Evolutionary conservation across 1,284 basidiomycete species (phyloP).

Genomic region (Puccinia hordei): DNA sequence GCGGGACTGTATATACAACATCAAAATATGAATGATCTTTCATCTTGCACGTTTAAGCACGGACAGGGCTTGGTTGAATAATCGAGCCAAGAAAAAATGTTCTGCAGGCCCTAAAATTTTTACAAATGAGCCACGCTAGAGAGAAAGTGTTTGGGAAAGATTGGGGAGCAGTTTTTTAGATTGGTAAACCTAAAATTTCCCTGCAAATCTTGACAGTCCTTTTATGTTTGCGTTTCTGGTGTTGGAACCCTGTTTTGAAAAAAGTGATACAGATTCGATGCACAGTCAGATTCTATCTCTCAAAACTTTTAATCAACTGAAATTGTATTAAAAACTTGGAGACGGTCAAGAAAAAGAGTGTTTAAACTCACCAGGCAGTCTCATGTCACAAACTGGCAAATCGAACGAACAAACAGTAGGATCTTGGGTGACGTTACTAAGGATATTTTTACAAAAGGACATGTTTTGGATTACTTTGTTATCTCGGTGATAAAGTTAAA

Average conservation of each 20-base stretch:
- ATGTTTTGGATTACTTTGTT: neutral
- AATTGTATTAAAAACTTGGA: neutral
- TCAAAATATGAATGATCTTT: no score
- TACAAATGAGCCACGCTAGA: no score
- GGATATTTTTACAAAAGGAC: neutral
- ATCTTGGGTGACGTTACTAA: neutral
- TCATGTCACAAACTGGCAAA: constrained; percentile 43
- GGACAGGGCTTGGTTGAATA: no score
- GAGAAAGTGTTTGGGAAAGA: no score
- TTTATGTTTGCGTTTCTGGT: constrained; percentile 18
- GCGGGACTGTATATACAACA: no score
- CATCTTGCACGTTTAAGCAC: no score
- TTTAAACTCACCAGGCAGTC: constrained; percentile 30
- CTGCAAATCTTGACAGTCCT: constrained; percentile 39
- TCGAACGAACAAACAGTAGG: constrained; percentile 24
- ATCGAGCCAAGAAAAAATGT: no score
- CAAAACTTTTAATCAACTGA: neutral
- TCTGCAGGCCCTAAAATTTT: no score
- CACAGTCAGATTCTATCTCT: neutral
- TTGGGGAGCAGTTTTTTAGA: neutral
- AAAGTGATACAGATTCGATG: neutral
- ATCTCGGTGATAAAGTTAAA: neutral
- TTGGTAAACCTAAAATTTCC: constrained; percentile 23
- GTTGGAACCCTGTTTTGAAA: constrained; percentile 23
- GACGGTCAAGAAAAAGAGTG: neutral